Conservation (phyloP, 169 alveolate genomes). For the Cryptosporidium viatorum region DNA sequence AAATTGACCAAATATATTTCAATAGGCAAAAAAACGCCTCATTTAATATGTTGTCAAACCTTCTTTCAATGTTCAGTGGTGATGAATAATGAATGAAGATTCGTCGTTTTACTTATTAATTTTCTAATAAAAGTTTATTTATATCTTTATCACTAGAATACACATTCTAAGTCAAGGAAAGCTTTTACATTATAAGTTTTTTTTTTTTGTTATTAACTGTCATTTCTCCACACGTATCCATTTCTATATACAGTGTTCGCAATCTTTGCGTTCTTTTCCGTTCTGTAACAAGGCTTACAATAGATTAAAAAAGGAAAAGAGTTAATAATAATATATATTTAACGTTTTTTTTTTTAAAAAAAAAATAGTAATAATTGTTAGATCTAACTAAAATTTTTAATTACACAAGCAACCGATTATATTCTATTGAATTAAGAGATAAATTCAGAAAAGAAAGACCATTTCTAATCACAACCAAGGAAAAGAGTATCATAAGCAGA, state of each 20-base stretch:
- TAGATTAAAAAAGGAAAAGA: no score
- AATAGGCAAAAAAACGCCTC: conserved; percentile 14
- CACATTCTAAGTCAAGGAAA: no score
- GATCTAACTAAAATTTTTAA: not conserved
- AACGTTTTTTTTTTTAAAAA: no score
- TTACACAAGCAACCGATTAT: not conserved
- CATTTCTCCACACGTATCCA: not conserved
- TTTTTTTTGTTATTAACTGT: no score
- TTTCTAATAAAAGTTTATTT: not conserved
- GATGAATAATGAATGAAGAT: not conserved
- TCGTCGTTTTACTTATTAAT: no score
- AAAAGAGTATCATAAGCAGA: conserved; percentile 74
- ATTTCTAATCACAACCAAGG: conserved; percentile 59
- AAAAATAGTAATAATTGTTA: no score
- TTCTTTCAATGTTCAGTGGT: conserved; percentile 29
- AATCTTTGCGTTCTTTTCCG: no score
- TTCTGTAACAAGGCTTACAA: no score
- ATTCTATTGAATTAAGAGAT: not conserved
- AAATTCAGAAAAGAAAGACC: conserved; percentile 68
- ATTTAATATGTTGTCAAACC: conserved; percentile 8
- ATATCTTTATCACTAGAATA: no score
- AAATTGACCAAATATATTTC: conserved; percentile 39
- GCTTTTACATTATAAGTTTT: not conserved
- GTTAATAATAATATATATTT: no score
- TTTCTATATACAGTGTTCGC: no score